Conservation (phyloP, 2,329 filamentous ascomycete genomes). For the Ophiosphaerella herpotricha region DNA sequence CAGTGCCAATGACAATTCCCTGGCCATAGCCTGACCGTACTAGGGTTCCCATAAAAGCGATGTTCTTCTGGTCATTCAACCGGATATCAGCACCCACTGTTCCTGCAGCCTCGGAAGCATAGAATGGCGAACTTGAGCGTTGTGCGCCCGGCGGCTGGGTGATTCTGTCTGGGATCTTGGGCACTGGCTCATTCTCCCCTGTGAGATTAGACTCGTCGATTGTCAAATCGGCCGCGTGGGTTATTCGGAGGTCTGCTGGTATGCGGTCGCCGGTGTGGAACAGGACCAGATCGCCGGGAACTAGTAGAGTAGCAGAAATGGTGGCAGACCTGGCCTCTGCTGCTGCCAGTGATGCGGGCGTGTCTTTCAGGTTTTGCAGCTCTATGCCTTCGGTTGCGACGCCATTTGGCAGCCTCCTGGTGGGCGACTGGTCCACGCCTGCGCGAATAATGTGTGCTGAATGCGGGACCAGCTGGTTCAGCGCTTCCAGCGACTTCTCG, state of each 20-base stretch:
- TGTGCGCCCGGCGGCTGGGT: conserved; percentile 45
- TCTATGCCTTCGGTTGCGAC: conserved; percentile 47
- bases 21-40: conserved; percentile 95
- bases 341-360: conserved; percentile 64
- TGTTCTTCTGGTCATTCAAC: conserved; percentile 79
- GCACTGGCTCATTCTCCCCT: conserved; percentile 92
- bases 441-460: conserved; percentile 88
- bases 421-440: conserved; percentile 28
- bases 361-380: conserved; percentile 56
- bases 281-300: conserved; percentile 88
- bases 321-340: conserved; percentile 78
- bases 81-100: conserved; percentile 68
- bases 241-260: conserved; percentile 93
- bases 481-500: conserved; percentile 93
- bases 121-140: conserved; percentile 60
- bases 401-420: conserved; percentile 24
- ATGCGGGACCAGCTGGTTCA: conserved; percentile 92
- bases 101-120: conserved; percentile 62
- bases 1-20: conserved; percentile 96
- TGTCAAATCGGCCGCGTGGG: conserved; percentile 82
- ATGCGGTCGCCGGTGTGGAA: conserved; percentile 97
- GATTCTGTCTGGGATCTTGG: conserved; percentile 71
- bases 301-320: conserved; percentile 83
- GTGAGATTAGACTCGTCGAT: conserved; percentile 98
- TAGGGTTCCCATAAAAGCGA: conserved; percentile 97